Conservation (phyloP, 106 monocot genomes). For the Amphibolis antarctica region DNA sequence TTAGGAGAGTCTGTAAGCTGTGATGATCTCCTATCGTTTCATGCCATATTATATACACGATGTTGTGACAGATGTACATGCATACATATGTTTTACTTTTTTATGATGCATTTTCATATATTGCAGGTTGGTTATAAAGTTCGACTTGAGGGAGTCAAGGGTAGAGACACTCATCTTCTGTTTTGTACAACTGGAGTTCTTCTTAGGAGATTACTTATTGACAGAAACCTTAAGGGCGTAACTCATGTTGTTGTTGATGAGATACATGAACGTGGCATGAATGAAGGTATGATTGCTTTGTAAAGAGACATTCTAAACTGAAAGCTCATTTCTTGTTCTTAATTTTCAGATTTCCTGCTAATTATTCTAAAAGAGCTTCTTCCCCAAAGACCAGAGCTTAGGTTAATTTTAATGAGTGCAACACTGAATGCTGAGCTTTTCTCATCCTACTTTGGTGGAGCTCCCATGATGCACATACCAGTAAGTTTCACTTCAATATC, state of each 20-base stretch:
- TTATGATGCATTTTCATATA: not conserved
- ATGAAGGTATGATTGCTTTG: constrained; percentile 56
- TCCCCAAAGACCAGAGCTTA: constrained; percentile 75
- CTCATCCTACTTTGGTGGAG: constrained; percentile 90
- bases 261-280: constrained; percentile 99
- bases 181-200: constrained; percentile 99
- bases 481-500: constrained; percentile 29
- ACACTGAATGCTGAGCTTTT: constrained; percentile 98
- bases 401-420: constrained; percentile 95
- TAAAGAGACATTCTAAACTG: not conserved
- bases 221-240: constrained; percentile 85
- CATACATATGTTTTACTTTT: not conserved
- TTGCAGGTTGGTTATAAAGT: constrained; percentile 95
- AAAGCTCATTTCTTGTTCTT: constrained; percentile 7
- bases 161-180: constrained; percentile 76
- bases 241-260: constrained; percentile 99
- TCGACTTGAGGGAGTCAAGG: constrained; percentile 89
- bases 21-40: not conserved
- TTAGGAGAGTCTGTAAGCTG: constrained; percentile 89
- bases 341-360: constrained; percentile 73
- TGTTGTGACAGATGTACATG: no score
- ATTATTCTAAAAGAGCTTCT: constrained; percentile 96
- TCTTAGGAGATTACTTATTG: constrained; percentile 73
- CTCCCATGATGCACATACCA: constrained; percentile 91
- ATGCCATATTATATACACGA: no score